Evolutionary conservation across 2,329 filamentous ascomycete species (phyloP).

Genomic region (Orbilia brochopaga): DNA sequence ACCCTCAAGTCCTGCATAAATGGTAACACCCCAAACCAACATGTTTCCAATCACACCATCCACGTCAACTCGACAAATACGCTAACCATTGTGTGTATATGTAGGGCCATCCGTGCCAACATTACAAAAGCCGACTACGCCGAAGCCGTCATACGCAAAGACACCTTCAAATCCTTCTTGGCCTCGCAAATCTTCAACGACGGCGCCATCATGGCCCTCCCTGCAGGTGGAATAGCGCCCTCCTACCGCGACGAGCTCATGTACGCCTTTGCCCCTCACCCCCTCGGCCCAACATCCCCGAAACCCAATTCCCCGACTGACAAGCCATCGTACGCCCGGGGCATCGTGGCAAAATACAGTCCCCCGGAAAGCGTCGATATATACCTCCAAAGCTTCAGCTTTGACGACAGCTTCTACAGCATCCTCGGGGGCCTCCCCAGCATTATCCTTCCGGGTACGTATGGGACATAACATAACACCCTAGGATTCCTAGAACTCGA

Average conservation of each 20-base stretch:
- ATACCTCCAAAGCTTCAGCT: conserved; percentile 41
- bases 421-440: conserved; percentile 32
- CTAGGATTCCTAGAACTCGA: background rate
- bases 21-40: conserved; percentile 11
- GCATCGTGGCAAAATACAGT: background rate
- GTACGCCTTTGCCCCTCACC: conserved; percentile 3
- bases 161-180: conserved; percentile 23
- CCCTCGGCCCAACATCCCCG: background rate
- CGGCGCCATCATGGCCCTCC: conserved; percentile 25
- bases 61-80: background rate
- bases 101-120: conserved; percentile 31
- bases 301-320: no score
- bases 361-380: conserved; percentile 23
- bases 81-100: background rate
- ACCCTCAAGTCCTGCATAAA: conserved; percentile 37
- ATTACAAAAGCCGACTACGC: conserved; percentile 22
- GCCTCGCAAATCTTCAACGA: conserved; percentile 26
- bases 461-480: background rate
- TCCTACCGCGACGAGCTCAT: conserved; percentile 31
- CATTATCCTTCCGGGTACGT: conserved; percentile 27
- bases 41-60: background rate
- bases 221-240: conserved; percentile 13
- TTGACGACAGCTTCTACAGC: conserved; percentile 43
- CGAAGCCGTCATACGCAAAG: conserved; percentile 18
- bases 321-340: background rate